phyloP scores from a whole-genome alignment of 495 filamentous ascomycete species.

The Talaromyces adpressus region DNA sequence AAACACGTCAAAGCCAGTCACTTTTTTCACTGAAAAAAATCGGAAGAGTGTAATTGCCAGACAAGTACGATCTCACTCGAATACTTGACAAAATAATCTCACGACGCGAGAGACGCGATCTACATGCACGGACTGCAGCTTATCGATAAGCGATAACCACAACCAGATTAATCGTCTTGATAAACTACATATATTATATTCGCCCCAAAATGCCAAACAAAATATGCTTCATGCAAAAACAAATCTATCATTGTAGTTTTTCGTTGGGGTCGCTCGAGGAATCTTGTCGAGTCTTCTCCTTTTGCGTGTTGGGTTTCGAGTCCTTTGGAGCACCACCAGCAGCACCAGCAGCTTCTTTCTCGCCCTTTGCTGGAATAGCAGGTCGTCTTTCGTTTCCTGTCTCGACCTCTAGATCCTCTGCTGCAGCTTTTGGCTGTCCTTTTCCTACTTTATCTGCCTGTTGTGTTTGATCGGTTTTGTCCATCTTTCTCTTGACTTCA shows the following conservation, averaged over 20 bases:
- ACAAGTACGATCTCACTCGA: background rate
- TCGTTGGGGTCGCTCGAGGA: background rate
- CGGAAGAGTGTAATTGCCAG: background rate
- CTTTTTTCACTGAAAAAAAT: too few relatives aligned
- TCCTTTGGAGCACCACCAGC: background rate
- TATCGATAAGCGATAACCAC: background rate
- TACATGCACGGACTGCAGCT: background rate
- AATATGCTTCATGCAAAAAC: background rate
- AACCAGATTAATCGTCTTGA: background rate
- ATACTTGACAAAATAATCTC: background rate
- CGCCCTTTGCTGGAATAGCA: constrained; percentile 7
- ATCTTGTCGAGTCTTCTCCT: background rate
- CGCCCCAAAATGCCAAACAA: background rate
- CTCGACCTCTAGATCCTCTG: background rate
- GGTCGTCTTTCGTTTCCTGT: background rate
- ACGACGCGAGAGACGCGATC: constrained; percentile 3
- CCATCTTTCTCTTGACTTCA: constrained; percentile 45
- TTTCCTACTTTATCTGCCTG: constrained; percentile 2
- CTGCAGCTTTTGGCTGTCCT: background rate
- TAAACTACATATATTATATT: background rate
- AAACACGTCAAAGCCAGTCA: too few relatives aligned
- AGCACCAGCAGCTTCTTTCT: constrained; percentile 5
- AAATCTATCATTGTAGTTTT: background rate
- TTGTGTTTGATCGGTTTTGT: constrained; percentile 7
- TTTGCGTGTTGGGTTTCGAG: background rate